Base-by-base conservation (phyloP, 805 yeast genomes). In the Saturnispora hagleri region DNA sequence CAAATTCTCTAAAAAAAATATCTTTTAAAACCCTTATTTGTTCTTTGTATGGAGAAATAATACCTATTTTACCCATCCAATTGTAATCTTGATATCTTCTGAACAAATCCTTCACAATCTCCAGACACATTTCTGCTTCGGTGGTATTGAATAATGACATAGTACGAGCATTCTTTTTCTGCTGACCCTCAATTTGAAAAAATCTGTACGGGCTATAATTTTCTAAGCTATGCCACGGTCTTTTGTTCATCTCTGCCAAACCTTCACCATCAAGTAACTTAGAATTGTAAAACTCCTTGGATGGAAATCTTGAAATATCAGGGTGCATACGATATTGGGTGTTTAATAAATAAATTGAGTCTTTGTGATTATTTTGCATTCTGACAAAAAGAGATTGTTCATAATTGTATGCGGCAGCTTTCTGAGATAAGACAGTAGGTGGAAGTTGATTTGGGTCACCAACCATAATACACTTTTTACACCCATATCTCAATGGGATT, bases 301-400 rank as follows among this genome's bases (percentile, higher is more conserved):
- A 86, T 1, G 99, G 99, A 65, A 93, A 95, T 45, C 58, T 65
- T 18, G 97, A 86, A 47, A 93, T 93, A 4, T 75, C 81, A 0
- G 99, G 97, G 67, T 95, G 96, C 99, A 93, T 91, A 71, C 99
- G 91, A 65, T 91, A 91, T 64, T 91, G 99, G 10, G 88, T 91
- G 68, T 91, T 84, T 60, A 93, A 76, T 57, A 91, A 68, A 58
- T 88, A 78, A 4, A 86, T 84, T 0, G 87, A 71, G 62, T 62
- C 73, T 51, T 69, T 81, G 58, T 82, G 67, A 55, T 79, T 76
- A 50, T 74, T 79, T 59, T 86, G 95, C 95, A 91, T 90, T 56
- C 99, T 76, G 42, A 91, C 98, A 67, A 93, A 93, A 62, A 93
- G 72, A 63, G 95, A 86, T 66, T 91, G 96, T 57, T 91, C 96